Evolutionary conservation across 306 rosid species (phyloP).

Genomic region (Fagus sylvatica): DNA sequence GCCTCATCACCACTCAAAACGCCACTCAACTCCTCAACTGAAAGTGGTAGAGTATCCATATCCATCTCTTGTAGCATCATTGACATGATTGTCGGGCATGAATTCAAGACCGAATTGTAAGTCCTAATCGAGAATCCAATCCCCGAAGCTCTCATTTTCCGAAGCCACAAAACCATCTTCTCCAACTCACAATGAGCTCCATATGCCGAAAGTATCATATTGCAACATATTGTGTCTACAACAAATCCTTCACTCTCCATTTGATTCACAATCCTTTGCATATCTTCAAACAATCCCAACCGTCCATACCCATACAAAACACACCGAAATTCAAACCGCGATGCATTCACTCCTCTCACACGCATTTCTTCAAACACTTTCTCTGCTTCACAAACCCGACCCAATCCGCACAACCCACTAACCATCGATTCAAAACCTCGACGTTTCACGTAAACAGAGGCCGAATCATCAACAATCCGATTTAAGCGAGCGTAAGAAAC

Average conservation of each 20-base stretch:
- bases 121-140: conserved; percentile 71
- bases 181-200: conserved; percentile 61
- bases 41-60: conserved; percentile 35
- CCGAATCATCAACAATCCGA: conserved; percentile 44
- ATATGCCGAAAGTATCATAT: conserved; percentile 74
- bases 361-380: conserved; percentile 51
- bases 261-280: conserved; percentile 52
- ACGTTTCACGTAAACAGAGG: conserved; percentile 55
- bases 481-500: conserved; percentile 37
- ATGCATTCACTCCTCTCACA: conserved; percentile 43
- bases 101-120: conserved; percentile 63
- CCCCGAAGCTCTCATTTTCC: conserved; percentile 42
- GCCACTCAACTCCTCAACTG: conserved; percentile 41
- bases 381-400: conserved; percentile 64
- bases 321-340: conserved; percentile 60
- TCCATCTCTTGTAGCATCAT: conserved; percentile 47
- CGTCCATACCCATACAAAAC: conserved; percentile 65
- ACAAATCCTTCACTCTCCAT: conserved; percentile 58
- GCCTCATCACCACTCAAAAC: conserved; percentile 58
- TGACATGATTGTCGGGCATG: conserved; percentile 46
- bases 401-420: conserved; percentile 64
- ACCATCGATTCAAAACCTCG: conserved; percentile 65
- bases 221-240: conserved; percentile 60
- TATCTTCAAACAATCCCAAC: conserved; percentile 59
- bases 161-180: conserved; percentile 66